Conservation (phyloP, 208 protist species). For the Crithidia bombi region DNA sequence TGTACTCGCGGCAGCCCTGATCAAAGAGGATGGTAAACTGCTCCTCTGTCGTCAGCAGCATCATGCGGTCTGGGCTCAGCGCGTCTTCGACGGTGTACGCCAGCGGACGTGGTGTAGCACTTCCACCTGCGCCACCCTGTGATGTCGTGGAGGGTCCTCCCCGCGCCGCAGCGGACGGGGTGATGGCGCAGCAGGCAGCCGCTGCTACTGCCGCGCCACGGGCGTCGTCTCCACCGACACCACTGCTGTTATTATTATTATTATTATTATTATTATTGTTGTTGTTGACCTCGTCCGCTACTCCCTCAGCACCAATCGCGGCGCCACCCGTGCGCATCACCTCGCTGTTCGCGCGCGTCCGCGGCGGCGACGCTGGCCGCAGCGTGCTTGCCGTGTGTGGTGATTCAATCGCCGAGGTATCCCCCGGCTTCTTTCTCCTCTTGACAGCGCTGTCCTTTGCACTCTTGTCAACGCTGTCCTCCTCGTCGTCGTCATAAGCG, state of each 20-base stretch:
- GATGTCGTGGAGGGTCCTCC: no score
- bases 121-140: no score
- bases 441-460: no score
- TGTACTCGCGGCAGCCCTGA: slow-evolving; percentile 81
- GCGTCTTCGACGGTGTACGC: slow-evolving; percentile 38
- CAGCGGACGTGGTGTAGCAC: neutral
- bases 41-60: slow-evolving; percentile 45
- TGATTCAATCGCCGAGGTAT: no score
- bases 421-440: no score
- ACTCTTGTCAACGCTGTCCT: no score
- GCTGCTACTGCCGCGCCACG: neutral
- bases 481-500: neutral
- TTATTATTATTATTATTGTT: no score
- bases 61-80: slow-evolving; percentile 29
- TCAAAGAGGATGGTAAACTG: slow-evolving; percentile 87
- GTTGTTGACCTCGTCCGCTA: no score
- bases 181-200: neutral
- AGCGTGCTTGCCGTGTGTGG: neutral
- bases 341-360: slow-evolving; percentile 4
- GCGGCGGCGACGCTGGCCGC: neutral
- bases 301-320: neutral
- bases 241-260: neutral
- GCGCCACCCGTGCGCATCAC: no score
- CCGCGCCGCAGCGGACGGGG: no score
- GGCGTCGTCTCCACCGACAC: neutral